Conservation (phyloP, 2,329 filamentous ascomycete species). For the Microcera coccophila region DNA sequence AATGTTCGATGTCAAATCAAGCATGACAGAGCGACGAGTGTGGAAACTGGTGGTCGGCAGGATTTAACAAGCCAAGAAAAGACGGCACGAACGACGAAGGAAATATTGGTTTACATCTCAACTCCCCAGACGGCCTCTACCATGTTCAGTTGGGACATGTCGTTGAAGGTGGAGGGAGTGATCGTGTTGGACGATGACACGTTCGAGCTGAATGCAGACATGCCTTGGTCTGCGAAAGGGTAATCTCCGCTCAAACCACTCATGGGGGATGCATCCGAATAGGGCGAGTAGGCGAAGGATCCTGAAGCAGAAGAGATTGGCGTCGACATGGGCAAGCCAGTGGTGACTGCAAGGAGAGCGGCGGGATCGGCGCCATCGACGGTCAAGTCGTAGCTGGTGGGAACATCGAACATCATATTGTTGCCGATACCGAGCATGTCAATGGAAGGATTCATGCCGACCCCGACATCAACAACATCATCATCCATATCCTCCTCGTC, state of each 20-base stretch:
- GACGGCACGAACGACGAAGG: constrained; percentile 5
- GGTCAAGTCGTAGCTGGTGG: constrained; percentile 21
- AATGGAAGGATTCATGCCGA: constrained; percentile 25
- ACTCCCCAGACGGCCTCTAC: constrained; percentile 18
- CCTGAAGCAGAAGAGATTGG: constrained; percentile 26
- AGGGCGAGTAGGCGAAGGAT: constrained; percentile 21
- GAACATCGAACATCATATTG: constrained; percentile 21
- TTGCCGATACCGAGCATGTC: constrained; percentile 18
- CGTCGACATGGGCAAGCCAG: constrained; percentile 17
- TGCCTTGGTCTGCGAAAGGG: constrained; percentile 23
- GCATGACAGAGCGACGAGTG: constrained; percentile 1
- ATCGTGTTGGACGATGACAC: constrained; percentile 28
- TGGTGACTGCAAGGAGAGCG: constrained; percentile 17
- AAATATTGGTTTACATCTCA: background rate
- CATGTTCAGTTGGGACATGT: constrained; percentile 23
- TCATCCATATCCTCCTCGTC: constrained; percentile 27
- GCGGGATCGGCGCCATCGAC: constrained; percentile 17
- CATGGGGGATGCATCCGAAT: constrained; percentile 21
- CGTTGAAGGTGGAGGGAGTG: constrained; percentile 25
- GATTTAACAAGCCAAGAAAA: constrained; percentile 11
- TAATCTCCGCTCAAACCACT: constrained; percentile 21
- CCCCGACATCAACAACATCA: constrained; percentile 13
- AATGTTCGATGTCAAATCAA: background rate
- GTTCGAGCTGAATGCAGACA: constrained; percentile 24
- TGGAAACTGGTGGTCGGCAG: constrained; percentile 15